Base-by-base conservation (phyloP, 192 early-diverging fungal species). In the Coemansia guatemalensis region DNA sequence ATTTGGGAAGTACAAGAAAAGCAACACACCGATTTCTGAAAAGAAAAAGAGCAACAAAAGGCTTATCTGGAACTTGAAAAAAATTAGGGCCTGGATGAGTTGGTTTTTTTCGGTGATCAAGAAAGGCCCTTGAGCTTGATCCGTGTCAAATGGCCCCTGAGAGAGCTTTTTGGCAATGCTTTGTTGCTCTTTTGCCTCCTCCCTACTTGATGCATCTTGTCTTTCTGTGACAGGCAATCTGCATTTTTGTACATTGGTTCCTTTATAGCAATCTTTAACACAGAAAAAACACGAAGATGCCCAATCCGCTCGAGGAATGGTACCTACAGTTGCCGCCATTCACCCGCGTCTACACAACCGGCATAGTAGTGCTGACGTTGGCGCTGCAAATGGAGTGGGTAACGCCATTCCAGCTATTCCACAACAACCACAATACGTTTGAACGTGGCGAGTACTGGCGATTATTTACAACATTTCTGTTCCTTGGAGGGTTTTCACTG, bases 381-480 rank as follows among this genome's bases (percentile, higher is more conserved):
- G 92, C 86, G 12, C 87, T 91, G 89, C 93, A 98, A 86, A 73
- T 96, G 52, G 89, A 93, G 32, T 85, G 92, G 57, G 84, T 94
- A 4, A 83, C 85, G 50, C 86, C 86, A 18, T 85, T 89, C 64
- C 92, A 96, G 57, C 79, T 99, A 24, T 93, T 90, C 74, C 89
- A 93, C 65, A 88, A 85, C 67, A 90, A 85, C 69, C 83, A 86
- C 30, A 74, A 90, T 5, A 85, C 93, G 17, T 82, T 92, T 62
- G 71, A 78, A 29, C 67, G 74, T n/a, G 82, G 86, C 17, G 86
- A 98, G 88, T 96, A 89, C 81, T 96, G 95, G 95, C 84, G 97
- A 18, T 82, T 96, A 24, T 29, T 95, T 4, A 96, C 96, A 2
- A 92, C 90, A 52, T 99, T 98, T 65, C 71, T 99, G 60, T 99